A percentile compares a stretch with the other conserved stretches of the same genome.
Evolutionary conservation across 495 filamentous ascomycete genomes (phyloP).

Genomic region (Penicillium paxilli): DNA sequence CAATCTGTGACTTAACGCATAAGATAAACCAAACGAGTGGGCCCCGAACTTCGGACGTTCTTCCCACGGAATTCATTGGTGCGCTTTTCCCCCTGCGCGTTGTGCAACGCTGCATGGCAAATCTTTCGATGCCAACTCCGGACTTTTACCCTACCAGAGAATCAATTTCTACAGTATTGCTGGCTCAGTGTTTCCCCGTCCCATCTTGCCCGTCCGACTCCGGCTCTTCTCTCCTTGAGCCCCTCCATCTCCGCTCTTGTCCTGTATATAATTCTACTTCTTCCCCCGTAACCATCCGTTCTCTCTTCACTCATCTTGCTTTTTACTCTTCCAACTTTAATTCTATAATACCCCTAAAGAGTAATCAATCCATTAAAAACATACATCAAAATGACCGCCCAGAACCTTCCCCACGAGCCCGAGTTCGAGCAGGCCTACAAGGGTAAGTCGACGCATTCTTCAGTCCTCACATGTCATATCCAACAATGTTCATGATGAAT

Average conservation of each 20-base stretch:
- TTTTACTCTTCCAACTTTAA: constrained; percentile 13
- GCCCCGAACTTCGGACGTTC: constrained; percentile 42
- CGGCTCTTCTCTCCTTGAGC: constrained; percentile 20
- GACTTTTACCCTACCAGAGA: not conserved
- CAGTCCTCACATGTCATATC: too few relatives aligned
- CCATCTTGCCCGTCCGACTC: constrained; percentile 33
- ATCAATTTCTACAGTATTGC: not conserved
- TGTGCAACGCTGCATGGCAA: constrained; percentile 8
- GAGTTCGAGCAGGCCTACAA: constrained; percentile 99
- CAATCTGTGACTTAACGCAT: constrained; percentile 44
- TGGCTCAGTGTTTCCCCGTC: constrained; percentile 6
- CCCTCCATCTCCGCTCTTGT: not conserved
- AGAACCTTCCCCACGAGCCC: constrained; percentile 79
- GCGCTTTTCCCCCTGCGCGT: constrained; percentile 1
- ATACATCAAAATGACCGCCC: constrained; percentile 62
- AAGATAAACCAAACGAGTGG: constrained; percentile 30
- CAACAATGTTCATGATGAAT: too few relatives aligned
- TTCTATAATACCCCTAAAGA: constrained; percentile 5
- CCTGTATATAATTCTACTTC: constrained; percentile 19
- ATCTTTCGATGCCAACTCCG: not conserved
- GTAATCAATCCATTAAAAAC: constrained; percentile 1
- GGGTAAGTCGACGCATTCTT: too few relatives aligned
- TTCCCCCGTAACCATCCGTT: constrained; percentile 6
- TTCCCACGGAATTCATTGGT: constrained; percentile 21
- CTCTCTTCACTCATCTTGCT: constrained; percentile 15